Evolutionary conservation across 1,139 yeast species (phyloP), one percentile per base, ranked within the genome.

Genomic region (Suhomyces choctaworum): DNA sequence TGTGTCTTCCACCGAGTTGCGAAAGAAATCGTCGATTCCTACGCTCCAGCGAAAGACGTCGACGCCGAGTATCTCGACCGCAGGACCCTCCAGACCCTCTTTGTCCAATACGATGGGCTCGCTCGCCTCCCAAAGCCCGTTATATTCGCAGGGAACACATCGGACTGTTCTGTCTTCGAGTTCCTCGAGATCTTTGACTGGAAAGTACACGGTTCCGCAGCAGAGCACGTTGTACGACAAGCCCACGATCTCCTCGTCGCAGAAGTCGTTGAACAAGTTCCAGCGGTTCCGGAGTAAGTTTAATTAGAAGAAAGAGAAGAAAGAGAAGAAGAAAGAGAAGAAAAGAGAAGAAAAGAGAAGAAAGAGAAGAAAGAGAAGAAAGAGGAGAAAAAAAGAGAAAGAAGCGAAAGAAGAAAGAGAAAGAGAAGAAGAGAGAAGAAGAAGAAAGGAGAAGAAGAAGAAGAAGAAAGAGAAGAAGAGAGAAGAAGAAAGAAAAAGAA

Each of bases 161-260:
- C 29, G 17, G 5, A 25, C 31, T 6, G 20, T 37, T 3, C 25
- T 19, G 11, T 7, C 34, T 3, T 40, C 44, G 8, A 29, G 32
- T 15, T 40, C 44, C 4, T 11, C 39, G 15, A 35, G 32, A 22
- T 27, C 42, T 1, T 33, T 42, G 27, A 31, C 31, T 10, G 38
- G 38, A 15, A 41, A 41, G 29, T 35, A 30, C 17, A 53, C 58
- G 5, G 33, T 50, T n/a, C 55, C 57, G 7, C 47, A 46, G 30
- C 56, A 48, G 10, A 48, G 48, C 31, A 42, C 44, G 8, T 52
- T 67, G 29, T 70, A 68, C 47, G 58, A 64, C 44, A 63, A 61
- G 46, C 76, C 75, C 9, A 70, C 76, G 8, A 56, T 70, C 4
- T 65, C 74, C n/a, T 68, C 75, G 17, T 66, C 73, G 9, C 75